Evolutionary conservation across 495 filamentous ascomycete genomes (phyloP).

Genomic region (Umbilicaria muhlenbergii): DNA sequence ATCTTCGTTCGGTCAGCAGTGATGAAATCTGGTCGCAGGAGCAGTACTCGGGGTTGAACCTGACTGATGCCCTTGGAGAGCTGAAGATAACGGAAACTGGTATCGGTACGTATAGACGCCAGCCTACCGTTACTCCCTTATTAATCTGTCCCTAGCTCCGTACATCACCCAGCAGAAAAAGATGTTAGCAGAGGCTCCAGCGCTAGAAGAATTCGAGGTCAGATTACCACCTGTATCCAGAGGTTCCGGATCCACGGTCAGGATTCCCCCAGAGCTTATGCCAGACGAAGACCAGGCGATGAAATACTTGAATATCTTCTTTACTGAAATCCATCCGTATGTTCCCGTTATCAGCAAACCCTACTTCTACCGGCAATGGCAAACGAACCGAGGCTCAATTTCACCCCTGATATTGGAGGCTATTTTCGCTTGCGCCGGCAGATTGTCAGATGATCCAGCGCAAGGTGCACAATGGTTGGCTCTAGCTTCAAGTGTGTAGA

Average conservation of each 20-base stretch:
- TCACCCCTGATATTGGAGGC: constrained; percentile 87
- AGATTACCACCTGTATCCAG: constrained; percentile 49
- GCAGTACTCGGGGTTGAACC: constrained; percentile 49
- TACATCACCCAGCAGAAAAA: constrained; percentile 71
- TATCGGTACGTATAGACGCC: constrained; percentile 46
- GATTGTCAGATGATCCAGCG: constrained; percentile 65
- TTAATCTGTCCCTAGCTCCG: constrained; percentile 41
- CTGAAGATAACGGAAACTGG: constrained; percentile 78
- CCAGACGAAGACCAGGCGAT: constrained; percentile 70
- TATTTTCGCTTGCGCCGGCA: constrained; percentile 84
- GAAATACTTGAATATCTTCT: constrained; percentile 86
- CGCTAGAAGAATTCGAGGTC: constrained; percentile 61
- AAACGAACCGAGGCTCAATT: constrained; percentile 65
- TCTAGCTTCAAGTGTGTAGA: constrained; percentile 65
- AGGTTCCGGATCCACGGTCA: constrained; percentile 56
- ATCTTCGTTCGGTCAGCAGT: neutral
- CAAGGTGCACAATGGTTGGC: constrained; percentile 91
- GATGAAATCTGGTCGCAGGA: constrained; percentile 28
- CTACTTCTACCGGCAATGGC: constrained; percentile 86
- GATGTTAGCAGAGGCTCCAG: constrained; percentile 49
- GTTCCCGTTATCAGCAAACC: constrained; percentile 81
- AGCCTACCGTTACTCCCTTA: constrained; percentile 4
- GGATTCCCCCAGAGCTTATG: constrained; percentile 91
- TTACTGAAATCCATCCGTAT: constrained; percentile 85
- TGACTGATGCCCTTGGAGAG: constrained; percentile 70